Base-by-base conservation (phyloP, 441 rosid genomes). In the Populus trichocarpa region DNA sequence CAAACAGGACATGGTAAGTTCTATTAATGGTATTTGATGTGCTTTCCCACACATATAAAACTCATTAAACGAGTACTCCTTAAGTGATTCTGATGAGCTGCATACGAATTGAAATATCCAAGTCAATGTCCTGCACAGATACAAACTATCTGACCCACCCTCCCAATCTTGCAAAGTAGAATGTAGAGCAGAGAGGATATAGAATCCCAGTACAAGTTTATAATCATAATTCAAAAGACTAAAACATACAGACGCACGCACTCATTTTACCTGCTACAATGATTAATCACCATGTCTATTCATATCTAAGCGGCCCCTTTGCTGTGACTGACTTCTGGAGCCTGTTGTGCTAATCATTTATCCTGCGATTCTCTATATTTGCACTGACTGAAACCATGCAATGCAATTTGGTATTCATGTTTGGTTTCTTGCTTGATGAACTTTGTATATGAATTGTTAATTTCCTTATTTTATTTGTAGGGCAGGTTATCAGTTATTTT, bases 1-100 rank as follows among this genome's bases (percentile, higher is more conserved):
- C 88, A 96, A 96, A 75, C 99, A 96, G 88, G 99, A 96, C 88
- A 91, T 94, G 99, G 99, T 96, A 90, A 68, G 88, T 79, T 70
- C 11, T 12, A 23, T 40, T 12, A 3, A 2, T 42, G 22, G 64
- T 40, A 46, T 77, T 38, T 6, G 16, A 46, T 28, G 32, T 63
- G 28, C 69, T 73, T 33, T 73, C 6, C 65, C 65, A 38, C 23
- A 40, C 6, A 72, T 38, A 67, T 30, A 30, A 61, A 70, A 33
- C 35, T 36, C 22, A 61, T 32, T 32, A 28, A 22, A 20, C 20
- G 14, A 79, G 67, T 14, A 53, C 30, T 69, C 28, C 42, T 26
- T 33, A 1, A 28, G 13, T 26, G 16, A 74, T 63, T 26, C n/a
- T 6, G 11, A 6, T 46, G 35, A 61, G 53, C 63, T 61, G 38